A percentile compares a stretch with the other conserved stretches of the same genome.
phyloP scores from a whole-genome alignment of 164 flowering plant genomes.

The Nymphaea colorata region DNA sequence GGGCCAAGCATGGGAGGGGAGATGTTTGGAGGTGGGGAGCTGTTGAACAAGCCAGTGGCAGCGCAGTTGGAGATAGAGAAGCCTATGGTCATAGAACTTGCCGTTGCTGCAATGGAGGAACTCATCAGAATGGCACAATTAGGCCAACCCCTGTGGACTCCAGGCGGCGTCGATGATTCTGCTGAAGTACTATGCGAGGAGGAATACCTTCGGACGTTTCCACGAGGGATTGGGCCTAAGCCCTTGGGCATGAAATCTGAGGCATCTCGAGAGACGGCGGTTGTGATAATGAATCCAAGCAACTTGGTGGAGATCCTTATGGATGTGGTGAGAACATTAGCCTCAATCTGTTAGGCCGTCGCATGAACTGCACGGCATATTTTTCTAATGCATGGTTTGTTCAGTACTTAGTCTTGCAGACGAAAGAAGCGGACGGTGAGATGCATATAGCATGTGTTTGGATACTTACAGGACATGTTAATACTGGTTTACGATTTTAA shows the following conservation, averaged over 20 bases:
- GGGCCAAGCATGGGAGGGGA: constrained; percentile 38
- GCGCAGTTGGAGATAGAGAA: constrained; percentile 43
- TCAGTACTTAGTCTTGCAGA: neutral
- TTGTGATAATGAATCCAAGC: constrained; percentile 59
- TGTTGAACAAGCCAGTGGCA: constrained; percentile 31
- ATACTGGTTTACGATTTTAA: no score
- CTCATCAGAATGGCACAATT: constrained; percentile 44
- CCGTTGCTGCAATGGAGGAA: constrained; percentile 79
- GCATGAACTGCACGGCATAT: neutral
- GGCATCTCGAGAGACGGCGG: constrained; percentile 57
- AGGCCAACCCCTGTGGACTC: constrained; percentile 45
- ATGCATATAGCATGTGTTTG: no score
- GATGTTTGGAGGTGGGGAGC: constrained; percentile 30
- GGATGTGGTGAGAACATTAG: constrained; percentile 47
- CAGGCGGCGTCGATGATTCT: constrained; percentile 6
- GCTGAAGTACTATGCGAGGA: constrained; percentile 19
- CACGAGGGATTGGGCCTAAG: constrained; percentile 61
- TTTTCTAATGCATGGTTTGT: neutral
- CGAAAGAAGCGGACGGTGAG: neutral
- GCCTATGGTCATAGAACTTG: constrained; percentile 55
- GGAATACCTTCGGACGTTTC: constrained; percentile 37
- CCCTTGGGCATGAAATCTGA: constrained; percentile 54
- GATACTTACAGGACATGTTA: no score
- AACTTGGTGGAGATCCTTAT: constrained; percentile 70
- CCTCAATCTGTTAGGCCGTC: no score